Evolutionary conservation across 225 moss, liverwort and hornwort genomes (phyloP), one percentile per base, ranked within the genome.

Genomic region (Bryoerythrophyllum caledonicum): DNA sequence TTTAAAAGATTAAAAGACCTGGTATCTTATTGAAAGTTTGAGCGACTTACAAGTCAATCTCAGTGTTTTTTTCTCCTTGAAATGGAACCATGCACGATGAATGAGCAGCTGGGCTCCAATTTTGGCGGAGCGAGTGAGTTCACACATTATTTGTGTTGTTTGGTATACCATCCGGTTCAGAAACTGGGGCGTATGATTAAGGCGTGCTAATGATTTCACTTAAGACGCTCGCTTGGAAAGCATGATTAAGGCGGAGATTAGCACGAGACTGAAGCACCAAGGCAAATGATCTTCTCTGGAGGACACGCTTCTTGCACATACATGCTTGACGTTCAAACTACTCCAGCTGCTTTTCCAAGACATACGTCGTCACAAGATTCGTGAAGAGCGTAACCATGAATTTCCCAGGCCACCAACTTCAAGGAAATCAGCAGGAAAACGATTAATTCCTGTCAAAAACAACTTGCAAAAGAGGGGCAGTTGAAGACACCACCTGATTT

Each of bases 251-350:
- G 48, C 6, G 4, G 60, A 60, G 28, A 21, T 43, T 24, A 34
- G 68, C 34, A 40, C 26, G 11, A 71, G 58, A 12, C 58, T 56
- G 59, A 20, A 15, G 20, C 20, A 46, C 46, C 5, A 16, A 61
- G 34, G 16, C 61, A 61, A 49, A 72, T 48, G 48, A 61, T 72
- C 30, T 23, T 21, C 48, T 60, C 9, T 60, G n/a, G 8, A 60
- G n/a, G 46, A 48, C 72, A 72, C 61, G 48, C 72, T 49, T 46
- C 49, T 72, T 49, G 46, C 61, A 34, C 61, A 34, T 32, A 34
- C 61, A 34, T 48, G 72, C 61, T 61, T 34, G 61, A 46, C 21
- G 15, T 46, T 60, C 32, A 61, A 30, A 48, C 30, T 13, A 46
- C 72, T 46, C 46, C 8, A 30, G 46, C 12, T 21, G 32, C 60